Percentiles rank a stretch among this genome's conserved stretches.
Evolutionary conservation across 2,329 filamentous ascomycete genomes (phyloP).

Genomic region (Calonectria fujianensis): DNA sequence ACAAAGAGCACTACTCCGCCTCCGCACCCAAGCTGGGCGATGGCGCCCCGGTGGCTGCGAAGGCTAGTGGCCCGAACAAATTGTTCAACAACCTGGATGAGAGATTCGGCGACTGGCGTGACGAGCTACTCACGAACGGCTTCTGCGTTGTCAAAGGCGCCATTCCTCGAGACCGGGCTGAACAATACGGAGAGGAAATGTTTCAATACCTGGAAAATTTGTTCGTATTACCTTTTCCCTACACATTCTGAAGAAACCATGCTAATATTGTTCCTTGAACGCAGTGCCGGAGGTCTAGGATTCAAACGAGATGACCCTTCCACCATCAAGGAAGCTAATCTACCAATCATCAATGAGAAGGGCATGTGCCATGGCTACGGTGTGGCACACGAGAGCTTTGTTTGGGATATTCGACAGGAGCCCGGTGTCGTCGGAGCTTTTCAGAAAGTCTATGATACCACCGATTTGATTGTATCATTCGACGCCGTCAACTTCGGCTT

Average conservation of each 20-base stretch:
- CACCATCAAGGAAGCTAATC: constrained; percentile 25
- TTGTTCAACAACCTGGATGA: constrained; percentile 4
- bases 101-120: constrained; percentile 33
- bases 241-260: too few relatives aligned
- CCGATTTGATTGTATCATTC: constrained; percentile 68
- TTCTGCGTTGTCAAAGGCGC: constrained; percentile 34
- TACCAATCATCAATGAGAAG: constrained; percentile 58
- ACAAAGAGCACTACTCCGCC: too few relatives aligned
- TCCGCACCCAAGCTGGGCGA: too few relatives aligned
- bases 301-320: constrained; percentile 31
- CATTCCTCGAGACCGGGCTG: constrained; percentile 31
- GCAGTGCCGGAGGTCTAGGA: constrained; percentile 25
- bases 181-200: constrained; percentile 25
- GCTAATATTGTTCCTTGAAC: too few relatives aligned
- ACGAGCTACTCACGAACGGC: constrained; percentile 32
- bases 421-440: constrained; percentile 66
- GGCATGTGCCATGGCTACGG: constrained; percentile 68
- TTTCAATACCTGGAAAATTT: constrained; percentile 30
- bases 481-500: constrained; percentile 60
- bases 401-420: constrained; percentile 66
- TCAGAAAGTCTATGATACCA: constrained; percentile 64
- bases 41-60: not conserved
- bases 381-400: constrained; percentile 67
- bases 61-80: constrained; percentile 1
- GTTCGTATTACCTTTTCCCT: not conserved